Conservation (phyloP, 208 protist genomes). For the Strigomonas culicis region DNA sequence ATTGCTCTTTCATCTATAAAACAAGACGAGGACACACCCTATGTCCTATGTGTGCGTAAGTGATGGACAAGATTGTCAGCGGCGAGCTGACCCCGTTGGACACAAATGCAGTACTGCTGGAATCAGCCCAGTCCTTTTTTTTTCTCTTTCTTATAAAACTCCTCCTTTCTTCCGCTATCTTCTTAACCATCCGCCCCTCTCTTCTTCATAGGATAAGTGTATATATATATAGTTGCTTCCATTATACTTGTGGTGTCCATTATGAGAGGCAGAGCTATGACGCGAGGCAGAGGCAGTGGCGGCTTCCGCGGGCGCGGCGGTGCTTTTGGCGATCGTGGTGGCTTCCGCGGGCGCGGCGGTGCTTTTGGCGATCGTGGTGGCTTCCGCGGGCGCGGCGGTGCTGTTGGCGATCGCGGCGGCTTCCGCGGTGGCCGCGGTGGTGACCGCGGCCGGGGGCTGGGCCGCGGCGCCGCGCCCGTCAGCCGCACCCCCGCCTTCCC, state of each 20-base stretch:
- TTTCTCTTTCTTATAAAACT: neutral
- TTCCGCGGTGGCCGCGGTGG: neutral
- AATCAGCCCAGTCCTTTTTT: neutral
- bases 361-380: neutral
- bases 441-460: conserved; percentile 2
- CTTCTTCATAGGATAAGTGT: neutral
- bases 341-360: neutral
- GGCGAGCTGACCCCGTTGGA: too few species aligned
- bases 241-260: neutral
- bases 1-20: too few species aligned
- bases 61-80: too few species aligned
- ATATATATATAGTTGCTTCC: neutral
- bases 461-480: conserved; percentile 10
- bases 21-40: neutral
- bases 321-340: conserved; percentile 2
- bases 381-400: neutral
- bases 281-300: conserved; percentile 25
- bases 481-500: conserved; percentile 24
- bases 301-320: conserved; percentile 12
- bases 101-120: too few species aligned
- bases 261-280: conserved; percentile 15
- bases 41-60: too few species aligned
- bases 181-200: neutral
- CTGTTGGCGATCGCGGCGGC: conserved; percentile 3
- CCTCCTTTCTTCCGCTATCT: neutral